A percentile compares a stretch with the other conserved stretches of the same genome.
These are phyloP conservation scores for Xylaria flabelliformis DNA, from an alignment of 495 filamentous ascomycete genomes.

Conservation along the genomic window DNA sequence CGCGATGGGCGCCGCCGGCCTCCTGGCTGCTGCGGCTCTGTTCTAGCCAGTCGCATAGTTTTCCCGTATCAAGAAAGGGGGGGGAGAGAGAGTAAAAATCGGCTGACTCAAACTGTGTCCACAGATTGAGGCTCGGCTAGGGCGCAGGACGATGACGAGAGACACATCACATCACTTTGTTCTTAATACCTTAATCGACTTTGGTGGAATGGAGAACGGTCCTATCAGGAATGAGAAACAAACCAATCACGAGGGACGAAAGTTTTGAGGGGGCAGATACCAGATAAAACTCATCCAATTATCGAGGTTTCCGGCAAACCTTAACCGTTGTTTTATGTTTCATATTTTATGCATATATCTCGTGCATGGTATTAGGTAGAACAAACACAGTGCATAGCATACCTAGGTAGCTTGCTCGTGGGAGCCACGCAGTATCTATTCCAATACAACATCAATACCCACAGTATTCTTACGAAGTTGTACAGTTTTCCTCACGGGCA, in stretches of 20 bases:
- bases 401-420: no score
- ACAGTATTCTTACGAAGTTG: no score
- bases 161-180: neutral
- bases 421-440: no score
- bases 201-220: neutral
- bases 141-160: neutral
- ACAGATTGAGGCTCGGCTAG: neutral
- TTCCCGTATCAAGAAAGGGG: neutral
- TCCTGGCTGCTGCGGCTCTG: constrained; percentile 26
- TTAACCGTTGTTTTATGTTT: no score
- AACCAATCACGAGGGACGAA: neutral
- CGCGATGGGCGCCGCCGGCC: neutral
- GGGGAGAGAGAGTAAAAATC: neutral
- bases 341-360: no score
- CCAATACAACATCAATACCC: no score
- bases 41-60: constrained; percentile 29
- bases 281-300: neutral
- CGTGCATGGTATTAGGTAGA: no score
- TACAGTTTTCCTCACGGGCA: no score
- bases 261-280: neutral
- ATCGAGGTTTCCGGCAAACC: neutral
- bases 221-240: neutral
- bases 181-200: neutral
- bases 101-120: neutral
- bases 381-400: no score